Percentiles rank a stretch among this genome's conserved stretches.
These are phyloP conservation scores for Pythium catenulatum DNA, from an alignment of 352 stramenopile species.

Conservation along the genomic window DNA sequence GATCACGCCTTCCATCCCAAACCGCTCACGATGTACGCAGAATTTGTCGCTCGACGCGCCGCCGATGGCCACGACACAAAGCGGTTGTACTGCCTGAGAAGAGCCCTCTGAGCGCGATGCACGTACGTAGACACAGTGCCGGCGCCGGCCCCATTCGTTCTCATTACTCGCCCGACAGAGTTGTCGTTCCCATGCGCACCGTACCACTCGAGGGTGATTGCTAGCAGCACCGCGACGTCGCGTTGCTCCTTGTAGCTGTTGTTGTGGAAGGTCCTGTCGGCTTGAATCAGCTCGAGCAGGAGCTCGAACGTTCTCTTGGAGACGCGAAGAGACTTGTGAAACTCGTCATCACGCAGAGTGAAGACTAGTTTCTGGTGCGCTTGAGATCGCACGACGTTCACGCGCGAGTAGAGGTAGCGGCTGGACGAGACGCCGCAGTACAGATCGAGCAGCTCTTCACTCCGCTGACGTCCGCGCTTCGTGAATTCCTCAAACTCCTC, in stretches of 20 bases:
- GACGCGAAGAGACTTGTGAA: no score
- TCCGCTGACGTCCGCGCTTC: no score
- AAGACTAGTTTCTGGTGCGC: no score
- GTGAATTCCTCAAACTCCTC: no score
- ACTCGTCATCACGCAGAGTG: no score
- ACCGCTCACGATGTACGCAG: constrained; percentile 12
- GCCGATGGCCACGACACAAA: neutral
- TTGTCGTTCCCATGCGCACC: neutral
- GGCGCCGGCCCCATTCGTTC: neutral
- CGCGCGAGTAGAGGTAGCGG: no score
- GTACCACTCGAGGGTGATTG: constrained; percentile 18
- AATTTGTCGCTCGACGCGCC: neutral
- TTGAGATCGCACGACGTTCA: no score
- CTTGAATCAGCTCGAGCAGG: no score
- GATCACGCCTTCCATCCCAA: constrained; percentile 14
- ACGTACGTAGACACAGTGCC: constrained; percentile 1
- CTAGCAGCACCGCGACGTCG: neutral
- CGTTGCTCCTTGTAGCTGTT: neutral
- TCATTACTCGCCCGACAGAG: neutral
- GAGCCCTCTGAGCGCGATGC: constrained; percentile 14
- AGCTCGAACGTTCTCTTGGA: no score
- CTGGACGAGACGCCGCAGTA: no score
- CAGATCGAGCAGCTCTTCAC: no score
- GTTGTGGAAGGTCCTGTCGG: no score
- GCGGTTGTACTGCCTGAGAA: constrained; percentile 4